Base-by-base conservation (phyloP, 1,284 basidiomycete species). In the Schizopora paradoxa region DNA sequence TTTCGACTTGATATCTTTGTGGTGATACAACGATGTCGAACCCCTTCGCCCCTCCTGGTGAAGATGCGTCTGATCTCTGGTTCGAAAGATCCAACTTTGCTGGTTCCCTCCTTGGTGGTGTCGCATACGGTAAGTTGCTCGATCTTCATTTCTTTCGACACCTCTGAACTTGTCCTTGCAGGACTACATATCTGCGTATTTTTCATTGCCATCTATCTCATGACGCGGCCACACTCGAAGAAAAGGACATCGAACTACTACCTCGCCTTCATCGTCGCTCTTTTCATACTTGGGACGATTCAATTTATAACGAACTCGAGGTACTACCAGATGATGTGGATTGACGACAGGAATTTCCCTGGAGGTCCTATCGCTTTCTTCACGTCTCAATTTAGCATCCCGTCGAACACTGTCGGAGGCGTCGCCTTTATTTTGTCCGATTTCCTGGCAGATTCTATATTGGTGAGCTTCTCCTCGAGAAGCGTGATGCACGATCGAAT, bases 281-380 rank as follows among this genome's bases (percentile, higher is more conserved):
- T n/a, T n/a, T 66, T 65, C 34, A 8, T 49, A 16, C 57, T 66
- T n/a, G 60, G 52, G 13, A 62, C 64, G 0, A 33, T 65, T 8
- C 54, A 56, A 5, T 56, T 63, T n/a, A 58, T 56, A 5, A 58
- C 45, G 11, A 64, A 66, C 39, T 53, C 55, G 2, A 54, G 48
- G 38, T 64, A 58, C 41, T 65, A 57, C 13, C 52, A 66, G 41
- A 57, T 64, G 55, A 61, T 66, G 34, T 65, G 62, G 61, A 61
- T 65, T 14, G 28, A 31, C 14, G 28, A 31, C 28, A 8, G 28
- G 10, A 31, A 31, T 14, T 8, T 31, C 14, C 28, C 28, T 14
- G 28, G 28, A 10, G 28, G 28, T 10, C 28, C 28, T 14, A 8
- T 31, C 14, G 28, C 10, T 8, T 31, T 8, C 10, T 14, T 31